Evolutionary conservation across 345 rosid species (phyloP), one percentile per base, ranked within the genome.

Genomic region (Crucihimalaya himalaica): DNA sequence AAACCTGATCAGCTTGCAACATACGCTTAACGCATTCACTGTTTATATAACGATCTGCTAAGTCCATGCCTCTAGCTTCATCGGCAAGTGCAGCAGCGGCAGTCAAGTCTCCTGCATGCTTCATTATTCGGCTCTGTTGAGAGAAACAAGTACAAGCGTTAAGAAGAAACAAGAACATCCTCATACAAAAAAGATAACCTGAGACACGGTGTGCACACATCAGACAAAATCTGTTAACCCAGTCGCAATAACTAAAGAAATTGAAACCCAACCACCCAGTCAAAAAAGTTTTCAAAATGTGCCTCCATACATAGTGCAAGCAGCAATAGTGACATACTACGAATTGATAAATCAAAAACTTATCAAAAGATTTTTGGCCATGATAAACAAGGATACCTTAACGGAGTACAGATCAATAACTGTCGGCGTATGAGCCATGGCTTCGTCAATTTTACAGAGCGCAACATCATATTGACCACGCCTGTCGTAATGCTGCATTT

Each of bases 31-130:
- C 96, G 56, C 95, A 89, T 86, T 90, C 95, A 82, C 99, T 96
- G 73, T 96, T 96, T 58, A 92, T 79, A 63, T 90, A 96, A 39
- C 98, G 89, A 71, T 96, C 99, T 9, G 98, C 97, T 72, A 96
- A 86, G 85, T 96, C 99, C 99, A 96, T 96, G 78, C 97, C 86
- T 80, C 99, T 82, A 78, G 99, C 98, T 88, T 96, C 99, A 86
- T 96, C 99, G 9, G 98, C 98, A 81, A 96, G 88, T 60, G 95
- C 86, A 39, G 98, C 93, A 39, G 98, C 97, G 28, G 95, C 95
- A 46, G 82, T 76, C 81, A 87, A 77, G 81, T 96, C 99, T 72
- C 98, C 99, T 43, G 91, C 98, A 81, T 92, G 99, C 89, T 96
- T 96, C 91, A 92, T 53, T 76, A 96, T 92, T 76, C 95, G 90